phyloP scores from a whole-genome alignment of 202 grass and related monocot species.

The Eragrostis tef region DNA sequence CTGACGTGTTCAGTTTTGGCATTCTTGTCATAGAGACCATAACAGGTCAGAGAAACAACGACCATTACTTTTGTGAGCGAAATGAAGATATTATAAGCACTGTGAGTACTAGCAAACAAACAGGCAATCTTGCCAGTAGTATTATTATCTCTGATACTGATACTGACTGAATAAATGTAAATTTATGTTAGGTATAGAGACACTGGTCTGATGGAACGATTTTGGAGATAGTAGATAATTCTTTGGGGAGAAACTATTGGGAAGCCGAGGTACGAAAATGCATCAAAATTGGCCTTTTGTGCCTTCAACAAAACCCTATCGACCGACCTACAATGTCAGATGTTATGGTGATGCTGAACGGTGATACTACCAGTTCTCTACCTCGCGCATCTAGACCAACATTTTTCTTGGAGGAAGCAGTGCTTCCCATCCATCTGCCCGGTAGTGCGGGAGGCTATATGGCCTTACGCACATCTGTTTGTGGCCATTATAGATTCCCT shows the following conservation, averaged over 20 bases:
- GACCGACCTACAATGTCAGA: slow-evolving; percentile 60
- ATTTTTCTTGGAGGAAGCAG: slow-evolving; percentile 31
- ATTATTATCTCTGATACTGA: neutral
- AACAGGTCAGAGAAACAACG: slow-evolving; percentile 54
- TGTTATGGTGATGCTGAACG: slow-evolving; percentile 57
- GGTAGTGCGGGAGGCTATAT: too few relatives aligned
- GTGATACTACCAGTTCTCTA: slow-evolving; percentile 18
- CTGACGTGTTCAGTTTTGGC: slow-evolving; percentile 64
- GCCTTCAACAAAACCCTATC: slow-evolving; percentile 52
- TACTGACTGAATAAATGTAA: neutral
- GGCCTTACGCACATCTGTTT: too few relatives aligned
- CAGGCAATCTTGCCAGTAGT: neutral
- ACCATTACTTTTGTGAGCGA: slow-evolving; percentile 23
- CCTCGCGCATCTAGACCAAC: slow-evolving; percentile 4
- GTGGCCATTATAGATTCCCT: too few relatives aligned
- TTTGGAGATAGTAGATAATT: slow-evolving; percentile 48
- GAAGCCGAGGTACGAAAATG: slow-evolving; percentile 49
- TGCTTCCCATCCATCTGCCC: neutral
- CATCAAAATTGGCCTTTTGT: slow-evolving; percentile 53
- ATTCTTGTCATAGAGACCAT: slow-evolving; percentile 65
- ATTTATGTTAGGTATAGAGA: slow-evolving; percentile 46
- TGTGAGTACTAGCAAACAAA: slow-evolving; percentile 40
- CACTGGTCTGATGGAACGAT: slow-evolving; percentile 56
- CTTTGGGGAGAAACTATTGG: slow-evolving; percentile 31
- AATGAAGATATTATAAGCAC: slow-evolving; percentile 61